Conservation (phyloP, 768 basidiomycete species). For the Mycena olivaceomarginata region DNA sequence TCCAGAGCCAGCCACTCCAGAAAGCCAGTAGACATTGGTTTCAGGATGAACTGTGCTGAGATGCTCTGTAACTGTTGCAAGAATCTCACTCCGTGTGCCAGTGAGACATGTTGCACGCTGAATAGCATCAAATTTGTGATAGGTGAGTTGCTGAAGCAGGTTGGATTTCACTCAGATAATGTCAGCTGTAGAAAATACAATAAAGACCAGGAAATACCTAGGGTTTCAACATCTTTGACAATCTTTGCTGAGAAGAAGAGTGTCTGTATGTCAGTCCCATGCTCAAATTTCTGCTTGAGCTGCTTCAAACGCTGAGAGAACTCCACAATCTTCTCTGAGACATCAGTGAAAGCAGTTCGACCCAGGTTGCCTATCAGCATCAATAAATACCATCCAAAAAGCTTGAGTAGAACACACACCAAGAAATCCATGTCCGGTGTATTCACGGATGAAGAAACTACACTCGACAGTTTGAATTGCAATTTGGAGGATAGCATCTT, state of each 20-base stretch:
- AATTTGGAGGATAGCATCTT: not conserved
- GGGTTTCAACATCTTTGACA: too few species aligned
- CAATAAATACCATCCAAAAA: not conserved
- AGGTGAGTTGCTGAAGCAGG: too few species aligned
- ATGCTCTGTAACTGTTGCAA: not conserved
- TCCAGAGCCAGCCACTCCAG: constrained; percentile 10
- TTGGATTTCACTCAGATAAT: too few species aligned
- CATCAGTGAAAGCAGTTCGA: not conserved
- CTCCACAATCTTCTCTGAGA: too few species aligned
- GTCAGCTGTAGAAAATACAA: too few species aligned
- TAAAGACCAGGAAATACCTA: too few species aligned
- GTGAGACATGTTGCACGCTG: not conserved
- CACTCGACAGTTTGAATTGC: not conserved
- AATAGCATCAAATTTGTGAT: not conserved
- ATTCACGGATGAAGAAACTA: not conserved
- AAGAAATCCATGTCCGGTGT: not conserved
- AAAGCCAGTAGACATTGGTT: not conserved
- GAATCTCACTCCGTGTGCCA: not conserved
- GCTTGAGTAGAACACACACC: not conserved
- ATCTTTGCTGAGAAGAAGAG: too few species aligned
- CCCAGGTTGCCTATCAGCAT: not conserved
- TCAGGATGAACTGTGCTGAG: not conserved
- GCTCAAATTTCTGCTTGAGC: too few species aligned
- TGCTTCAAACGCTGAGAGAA: too few species aligned
- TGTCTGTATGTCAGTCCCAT: too few species aligned